Conservation (phyloP, 441 rosid genomes). For the Gossypium trilobum region DNA sequence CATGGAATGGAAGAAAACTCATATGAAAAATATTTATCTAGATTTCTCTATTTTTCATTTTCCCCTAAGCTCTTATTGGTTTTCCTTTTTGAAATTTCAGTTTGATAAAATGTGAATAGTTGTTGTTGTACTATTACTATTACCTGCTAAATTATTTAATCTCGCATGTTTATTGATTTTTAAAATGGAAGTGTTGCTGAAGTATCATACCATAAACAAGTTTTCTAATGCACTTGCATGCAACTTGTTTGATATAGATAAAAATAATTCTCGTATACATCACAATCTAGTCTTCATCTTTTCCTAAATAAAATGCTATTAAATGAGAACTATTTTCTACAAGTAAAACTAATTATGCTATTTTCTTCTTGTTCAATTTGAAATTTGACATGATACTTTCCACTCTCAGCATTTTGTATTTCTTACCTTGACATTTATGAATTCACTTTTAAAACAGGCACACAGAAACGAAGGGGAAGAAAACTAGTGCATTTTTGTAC, state of each 20-base stretch:
- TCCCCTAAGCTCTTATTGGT: neutral
- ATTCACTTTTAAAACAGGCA: slow-evolving; percentile 1
- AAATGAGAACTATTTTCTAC: neutral
- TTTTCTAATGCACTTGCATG: neutral
- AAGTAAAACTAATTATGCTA: slow-evolving; percentile 9
- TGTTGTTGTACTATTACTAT: neutral
- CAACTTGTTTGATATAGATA: neutral
- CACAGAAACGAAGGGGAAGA: neutral
- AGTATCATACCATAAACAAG: neutral
- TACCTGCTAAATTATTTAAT: neutral
- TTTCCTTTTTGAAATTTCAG: neutral
- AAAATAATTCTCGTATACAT: neutral
- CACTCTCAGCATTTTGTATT: neutral
- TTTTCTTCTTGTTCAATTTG: neutral
- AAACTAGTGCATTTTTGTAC: neutral
- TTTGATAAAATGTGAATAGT: neutral
- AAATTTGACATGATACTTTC: neutral
- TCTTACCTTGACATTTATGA: neutral
- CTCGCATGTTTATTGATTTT: neutral
- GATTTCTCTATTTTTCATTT: neutral
- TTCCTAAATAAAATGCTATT: neutral
- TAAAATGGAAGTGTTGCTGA: neutral
- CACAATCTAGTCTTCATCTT: neutral
- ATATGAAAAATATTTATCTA: neutral
- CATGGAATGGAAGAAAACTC: slow-evolving; percentile 1